Evolutionary conservation across 2,329 filamentous ascomycete species (phyloP), one percentile per base, ranked within the genome.

Genomic region (Cercospora beticola): DNA sequence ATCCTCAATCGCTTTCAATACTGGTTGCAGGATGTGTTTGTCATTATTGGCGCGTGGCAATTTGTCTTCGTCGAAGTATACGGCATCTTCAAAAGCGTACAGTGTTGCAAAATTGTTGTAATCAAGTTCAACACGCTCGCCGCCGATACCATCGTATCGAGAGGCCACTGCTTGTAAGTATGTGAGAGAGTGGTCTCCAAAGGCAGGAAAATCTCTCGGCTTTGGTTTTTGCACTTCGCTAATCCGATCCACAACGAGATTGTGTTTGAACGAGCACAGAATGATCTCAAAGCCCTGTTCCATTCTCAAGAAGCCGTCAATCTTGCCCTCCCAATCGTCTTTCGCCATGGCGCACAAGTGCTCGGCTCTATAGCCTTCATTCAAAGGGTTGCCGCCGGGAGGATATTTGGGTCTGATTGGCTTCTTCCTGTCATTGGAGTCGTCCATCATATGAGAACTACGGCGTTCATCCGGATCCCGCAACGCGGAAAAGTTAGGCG

Each of bases 231-330:
- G 43, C 6, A 69, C 60, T 43, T 75, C 74, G 9, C 73, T 77
- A 21, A 82, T 79, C 5, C 76, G 74, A 6, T 79, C 71, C 5
- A 79, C 69, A 12, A 79, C 74, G 1, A 85, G 71, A 70, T 81
- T 75, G 12, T 79, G 74, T 36, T 77, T 78, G 70, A 92, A 92
- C 64, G 89, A 81, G 76, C 90, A 92, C 21, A 90, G 81, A 61
- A 92, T 89, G 64, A 91, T 83, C 77, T 92, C 90, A 71, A 92
- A 92, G 0, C 90, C 90, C 18, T 85, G 84, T 74, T 92, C 90
- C 84, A 89, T 89, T 10, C 90, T 85, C 2, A 92, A 78, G 23
- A 91, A 81, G 0, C 88, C 89, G 73, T 91, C 87, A n/a, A 91
- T 80, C 14, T 80, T 79, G 31, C 76, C 76, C 12, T 82, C 9